Evolutionary conservation across 768 basidiomycete species (phyloP), one percentile per base, ranked within the genome.

Genomic region (Pleurotus citrinopileatus): DNA sequence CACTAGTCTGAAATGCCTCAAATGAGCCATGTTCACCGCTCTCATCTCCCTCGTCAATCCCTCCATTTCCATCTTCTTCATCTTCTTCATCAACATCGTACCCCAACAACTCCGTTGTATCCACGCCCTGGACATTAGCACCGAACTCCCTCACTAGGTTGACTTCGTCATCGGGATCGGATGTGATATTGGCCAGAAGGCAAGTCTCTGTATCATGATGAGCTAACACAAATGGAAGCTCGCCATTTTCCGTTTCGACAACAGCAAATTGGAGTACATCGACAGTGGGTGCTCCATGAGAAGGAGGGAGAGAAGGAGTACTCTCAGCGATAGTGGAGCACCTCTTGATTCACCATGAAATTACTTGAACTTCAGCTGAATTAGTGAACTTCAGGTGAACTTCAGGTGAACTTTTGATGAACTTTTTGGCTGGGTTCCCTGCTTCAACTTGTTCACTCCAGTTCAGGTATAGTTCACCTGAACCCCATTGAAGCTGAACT

Each of bases 171-270:
- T 43, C 42, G 36, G 36, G n/a, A 10, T 23, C 42, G 5, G 10
- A 9, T 17, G 17, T 10, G 19, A 23, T 17, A 17, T 10, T 43
- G 9, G 22, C 19, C 2, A 17, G 15, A 10, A 3, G 3, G 22
- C 78, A 71, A 77, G 76, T 7, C 15, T 15, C 32, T 7, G 32
- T 34, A 7, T 34, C 32, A 34, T 34, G 32, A 7, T 34, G 32
- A 34, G 32, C 15, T 34, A 34, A 34, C 7, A 34, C 32, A 34
- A 34, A 34, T 7, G 32, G 32, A 7, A 34, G 32, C 32, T 34
- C 32, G 15, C 15, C 32, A 15, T 15, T 7, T 7, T 15, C 7
- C 15, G 32, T 34, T 15, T 34, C 32, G 7, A 34, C 7, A 34
- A 34, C n/a, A n/a, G n/a, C n/a, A n/a, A n/a, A n/a, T n/a, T n/a